Base-by-base conservation (phyloP, 108 stramenopile species). In the Skeletonema costatum region DNA sequence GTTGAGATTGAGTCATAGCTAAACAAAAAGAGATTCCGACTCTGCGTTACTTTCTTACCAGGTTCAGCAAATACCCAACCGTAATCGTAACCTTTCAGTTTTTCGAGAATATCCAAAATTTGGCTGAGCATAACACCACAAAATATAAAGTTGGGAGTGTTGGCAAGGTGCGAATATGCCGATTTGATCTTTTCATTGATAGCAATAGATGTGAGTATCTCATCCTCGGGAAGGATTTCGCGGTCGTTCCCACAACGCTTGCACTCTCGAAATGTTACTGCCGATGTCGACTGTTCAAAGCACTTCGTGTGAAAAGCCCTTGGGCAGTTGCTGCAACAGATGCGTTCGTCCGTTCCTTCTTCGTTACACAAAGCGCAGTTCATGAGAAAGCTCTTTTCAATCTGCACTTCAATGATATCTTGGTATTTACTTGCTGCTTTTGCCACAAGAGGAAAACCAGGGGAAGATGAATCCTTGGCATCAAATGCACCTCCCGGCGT, bases 1-100 rank as follows among this genome's bases (percentile, higher is more conserved):
- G 32, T 16, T 14, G 8, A 33, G 31, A 5, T 33, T 16, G 46
- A 19, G 13, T 29, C 50, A 39, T 39, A 11, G 33, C 0, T 12
- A 46, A 39, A 64, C 46, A 17, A 29, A 13, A 53, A 46, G 64
- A 70, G 5, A 3, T n/a, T 56, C 51, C 38, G n/a, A 44, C 32
- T 58, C 59, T 14, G 35, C 56, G 32, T 42, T 71, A 42, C 30
- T 10, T 21, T 21, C 58, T 72, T 59, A 61, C 60, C 71, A 38
- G 80, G 74, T 25, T 81, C 74, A 48, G 74, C 30, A 48, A 81
- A 81, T 39, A 81, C 73, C 60, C 69, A 80, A 6, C 73, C 80
- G 48, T 71, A 74, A 50, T 81, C 80, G 39, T 74, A 65, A 48
- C 60, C 16, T 31, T 71, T 64, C 10, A 81, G 32, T 48, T 81